These are phyloP conservation scores for Penicillium cosmopolitanum DNA, from an alignment of 495 filamentous ascomycete species.

Conservation along the genomic window DNA sequence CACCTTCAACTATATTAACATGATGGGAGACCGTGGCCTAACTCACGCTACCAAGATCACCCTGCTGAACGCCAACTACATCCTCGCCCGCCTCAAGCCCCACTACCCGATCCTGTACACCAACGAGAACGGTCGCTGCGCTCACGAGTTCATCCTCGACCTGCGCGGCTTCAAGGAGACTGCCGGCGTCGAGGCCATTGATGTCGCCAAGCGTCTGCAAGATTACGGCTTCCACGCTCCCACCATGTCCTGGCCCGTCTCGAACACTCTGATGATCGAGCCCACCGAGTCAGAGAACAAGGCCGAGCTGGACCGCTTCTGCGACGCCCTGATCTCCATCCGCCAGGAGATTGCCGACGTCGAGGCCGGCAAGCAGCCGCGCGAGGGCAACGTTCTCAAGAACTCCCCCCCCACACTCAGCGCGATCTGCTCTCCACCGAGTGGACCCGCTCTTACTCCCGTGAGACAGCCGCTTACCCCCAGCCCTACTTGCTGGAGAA, in stretches of 20 bases:
- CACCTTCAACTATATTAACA: constrained; percentile 95
- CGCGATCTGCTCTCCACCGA: constrained; percentile 70
- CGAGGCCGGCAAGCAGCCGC: constrained; percentile 77
- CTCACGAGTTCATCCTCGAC: constrained; percentile 98
- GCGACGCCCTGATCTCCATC: constrained; percentile 88
- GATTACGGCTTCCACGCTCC: constrained; percentile 99
- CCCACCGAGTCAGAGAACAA: constrained; percentile 95
- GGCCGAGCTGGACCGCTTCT: constrained; percentile 93
- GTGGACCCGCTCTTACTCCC: constrained; percentile 79
- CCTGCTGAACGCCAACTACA: constrained; percentile 96
- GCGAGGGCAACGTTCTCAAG: constrained; percentile 88
- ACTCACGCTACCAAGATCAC: constrained; percentile 96
- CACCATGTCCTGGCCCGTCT: constrained; percentile 97
- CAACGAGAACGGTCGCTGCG: constrained; percentile 84
- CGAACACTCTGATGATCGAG: constrained; percentile 98
- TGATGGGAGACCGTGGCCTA: constrained; percentile 91
- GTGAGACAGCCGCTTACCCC: constrained; percentile 89
- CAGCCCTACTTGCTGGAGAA: constrained; percentile 85
- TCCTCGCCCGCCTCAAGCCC: constrained; percentile 85
- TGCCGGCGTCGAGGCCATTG: constrained; percentile 88
- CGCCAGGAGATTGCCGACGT: constrained; percentile 83
- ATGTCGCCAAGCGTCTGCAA: constrained; percentile 96
- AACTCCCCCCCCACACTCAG: constrained; percentile 87
- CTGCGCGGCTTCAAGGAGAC: constrained; percentile 83
- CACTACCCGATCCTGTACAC: constrained; percentile 94